Conservation (phyloP, 805 yeast genomes). For the Starmerella geochares region DNA sequence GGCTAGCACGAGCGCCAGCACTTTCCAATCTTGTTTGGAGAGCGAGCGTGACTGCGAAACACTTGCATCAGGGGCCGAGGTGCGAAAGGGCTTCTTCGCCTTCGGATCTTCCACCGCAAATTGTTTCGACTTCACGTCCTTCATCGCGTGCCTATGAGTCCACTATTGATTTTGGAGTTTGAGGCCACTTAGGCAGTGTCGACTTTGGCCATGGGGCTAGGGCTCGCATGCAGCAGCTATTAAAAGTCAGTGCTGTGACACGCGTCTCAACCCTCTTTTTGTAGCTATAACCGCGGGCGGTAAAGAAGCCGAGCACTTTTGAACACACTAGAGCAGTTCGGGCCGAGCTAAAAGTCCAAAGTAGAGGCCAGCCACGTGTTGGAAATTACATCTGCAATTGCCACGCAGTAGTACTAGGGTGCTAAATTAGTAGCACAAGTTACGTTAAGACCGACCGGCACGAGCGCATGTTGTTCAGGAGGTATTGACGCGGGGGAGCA, state of each 20-base stretch:
- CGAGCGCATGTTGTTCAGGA: too few relatives aligned
- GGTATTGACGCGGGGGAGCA: too few relatives aligned
- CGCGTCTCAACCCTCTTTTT: conserved; percentile 1
- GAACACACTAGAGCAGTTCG: too few relatives aligned
- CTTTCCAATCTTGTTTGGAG: conserved; percentile 22
- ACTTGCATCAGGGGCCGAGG: conserved; percentile 25
- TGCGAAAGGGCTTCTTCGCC: conserved; percentile 25
- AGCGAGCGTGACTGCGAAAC: conserved; percentile 25
- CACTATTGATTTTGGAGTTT: background rate
- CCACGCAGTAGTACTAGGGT: too few relatives aligned
- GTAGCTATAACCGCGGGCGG: too few relatives aligned
- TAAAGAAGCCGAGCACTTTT: too few relatives aligned
- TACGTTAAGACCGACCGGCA: too few relatives aligned
- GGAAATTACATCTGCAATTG: too few relatives aligned
- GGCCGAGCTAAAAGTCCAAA: too few relatives aligned
- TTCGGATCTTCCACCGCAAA: background rate
- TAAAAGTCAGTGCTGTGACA: conserved; percentile 5
- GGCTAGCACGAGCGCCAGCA: conserved; percentile 35
- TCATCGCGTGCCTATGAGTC: background rate
- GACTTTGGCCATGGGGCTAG: conserved; percentile 1
- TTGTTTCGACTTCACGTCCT: background rate
- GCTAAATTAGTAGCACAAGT: too few relatives aligned
- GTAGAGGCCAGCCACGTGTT: too few relatives aligned
- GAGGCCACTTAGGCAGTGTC: conserved; percentile 14
- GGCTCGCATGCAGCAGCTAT: conserved; percentile 1